These are phyloP conservation scores for Gardenia jasminoides DNA, from an alignment of 257 asterid genomes.

Conservation along the genomic window DNA sequence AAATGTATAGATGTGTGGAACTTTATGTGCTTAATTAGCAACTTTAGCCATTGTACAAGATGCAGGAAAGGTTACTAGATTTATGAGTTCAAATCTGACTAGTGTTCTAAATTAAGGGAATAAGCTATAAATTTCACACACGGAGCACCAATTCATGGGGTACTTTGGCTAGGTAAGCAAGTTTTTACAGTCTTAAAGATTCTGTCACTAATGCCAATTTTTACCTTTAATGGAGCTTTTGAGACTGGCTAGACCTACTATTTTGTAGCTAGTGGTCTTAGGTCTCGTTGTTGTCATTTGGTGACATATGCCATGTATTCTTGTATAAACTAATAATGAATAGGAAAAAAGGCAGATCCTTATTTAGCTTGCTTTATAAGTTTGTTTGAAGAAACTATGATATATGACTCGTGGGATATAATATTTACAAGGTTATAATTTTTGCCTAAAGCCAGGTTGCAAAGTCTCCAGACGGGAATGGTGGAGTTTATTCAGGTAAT, in stretches of 20 bases:
- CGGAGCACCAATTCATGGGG: not conserved
- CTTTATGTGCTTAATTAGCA: not conserved
- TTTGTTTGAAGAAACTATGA: not conserved
- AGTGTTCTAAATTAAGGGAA: not conserved
- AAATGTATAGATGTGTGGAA: not conserved
- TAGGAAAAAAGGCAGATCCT: not conserved
- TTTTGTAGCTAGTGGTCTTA: not conserved
- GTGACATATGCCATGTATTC: not conserved
- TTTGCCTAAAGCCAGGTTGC: conserved; percentile 69
- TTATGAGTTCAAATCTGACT: not conserved
- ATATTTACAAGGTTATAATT: conserved; percentile 22
- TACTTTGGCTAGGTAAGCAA: not conserved
- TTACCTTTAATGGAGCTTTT: not conserved
- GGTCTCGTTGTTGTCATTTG: not conserved
- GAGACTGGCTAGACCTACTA: not conserved
- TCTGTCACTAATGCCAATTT: too few species aligned
- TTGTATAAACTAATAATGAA: not conserved
- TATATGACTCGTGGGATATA: conserved; percentile 6
- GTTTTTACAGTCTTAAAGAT: not conserved
- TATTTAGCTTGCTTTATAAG: not conserved
- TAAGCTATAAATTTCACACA: not conserved
- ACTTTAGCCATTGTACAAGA: not conserved
- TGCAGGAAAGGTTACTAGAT: not conserved
- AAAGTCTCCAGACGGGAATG: conserved; percentile 98
- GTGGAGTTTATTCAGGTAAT: conserved; percentile 92